phyloP scores from a whole-genome alignment of 2,329 filamentous ascomycete species.

The Diaporthe amygdali region DNA sequence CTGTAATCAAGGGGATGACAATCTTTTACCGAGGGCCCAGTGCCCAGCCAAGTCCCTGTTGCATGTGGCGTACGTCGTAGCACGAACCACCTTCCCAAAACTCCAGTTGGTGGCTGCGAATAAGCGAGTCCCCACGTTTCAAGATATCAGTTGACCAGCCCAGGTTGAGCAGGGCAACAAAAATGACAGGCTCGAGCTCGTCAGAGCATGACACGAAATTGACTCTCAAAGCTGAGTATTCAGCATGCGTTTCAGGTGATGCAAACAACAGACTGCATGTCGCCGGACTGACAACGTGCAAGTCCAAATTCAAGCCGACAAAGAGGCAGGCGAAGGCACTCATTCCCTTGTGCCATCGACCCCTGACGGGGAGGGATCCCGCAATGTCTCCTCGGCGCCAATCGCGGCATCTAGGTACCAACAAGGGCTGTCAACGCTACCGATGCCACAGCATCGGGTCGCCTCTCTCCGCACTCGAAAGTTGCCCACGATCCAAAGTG shows the following conservation, averaged over 20 bases:
- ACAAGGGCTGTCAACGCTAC: conserved; percentile 13
- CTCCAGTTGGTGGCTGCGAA: neutral
- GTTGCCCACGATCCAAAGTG: conserved; percentile 1
- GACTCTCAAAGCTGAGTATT: conserved; percentile 13
- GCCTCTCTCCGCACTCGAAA: conserved; percentile 7
- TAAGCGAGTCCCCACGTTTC: conserved; percentile 23
- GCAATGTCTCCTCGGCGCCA: conserved; percentile 9
- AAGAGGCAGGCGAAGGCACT: neutral
- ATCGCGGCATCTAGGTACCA: neutral
- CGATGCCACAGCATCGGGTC: conserved; percentile 18
- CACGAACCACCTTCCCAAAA: conserved; percentile 22
- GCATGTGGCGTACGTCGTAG: neutral
- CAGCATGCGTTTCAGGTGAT: conserved; percentile 19
- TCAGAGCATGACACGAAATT: conserved; percentile 11
- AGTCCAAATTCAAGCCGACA: neutral
- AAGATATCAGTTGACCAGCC: conserved; percentile 14
- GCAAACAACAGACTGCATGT: neutral
- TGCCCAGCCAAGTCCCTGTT: neutral
- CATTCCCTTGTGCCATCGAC: neutral
- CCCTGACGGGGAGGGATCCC: conserved; percentile 6
- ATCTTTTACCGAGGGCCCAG: conserved; percentile 7
- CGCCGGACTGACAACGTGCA: neutral
- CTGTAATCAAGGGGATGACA: conserved; percentile 16
- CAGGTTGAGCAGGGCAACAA: neutral
- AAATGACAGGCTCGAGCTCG: conserved; percentile 10